Percentiles rank a stretch among this genome's conserved stretches.
Conservation (phyloP, 169 alveolate species). For the Hammondia hammondi region DNA sequence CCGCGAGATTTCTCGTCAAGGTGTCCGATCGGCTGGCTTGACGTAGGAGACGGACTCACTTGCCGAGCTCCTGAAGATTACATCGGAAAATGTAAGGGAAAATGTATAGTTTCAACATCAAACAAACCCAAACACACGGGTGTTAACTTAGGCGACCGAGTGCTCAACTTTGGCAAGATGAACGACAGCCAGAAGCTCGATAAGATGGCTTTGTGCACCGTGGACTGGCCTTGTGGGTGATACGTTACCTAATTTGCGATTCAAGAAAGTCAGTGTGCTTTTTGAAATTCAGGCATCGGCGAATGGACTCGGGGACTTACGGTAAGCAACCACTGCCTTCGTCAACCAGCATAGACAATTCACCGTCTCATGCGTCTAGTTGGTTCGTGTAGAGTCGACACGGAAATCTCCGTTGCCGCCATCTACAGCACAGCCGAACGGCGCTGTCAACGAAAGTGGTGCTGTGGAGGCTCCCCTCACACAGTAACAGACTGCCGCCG, state of each 20-base stretch:
- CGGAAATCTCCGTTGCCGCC: neutral
- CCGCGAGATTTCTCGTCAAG: slow-evolving; percentile 25
- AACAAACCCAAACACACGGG: neutral
- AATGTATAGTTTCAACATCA: neutral
- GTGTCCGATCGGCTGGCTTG: slow-evolving; percentile 59
- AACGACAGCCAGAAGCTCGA: slow-evolving; percentile 19
- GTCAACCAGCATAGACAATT: too few relatives aligned
- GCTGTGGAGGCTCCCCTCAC: neutral
- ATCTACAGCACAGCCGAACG: neutral
- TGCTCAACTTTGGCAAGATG: neutral
- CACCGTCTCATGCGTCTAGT: too few relatives aligned
- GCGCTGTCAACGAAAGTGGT: slow-evolving; percentile 14
- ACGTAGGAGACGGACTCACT: slow-evolving; percentile 32
- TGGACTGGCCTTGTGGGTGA: slow-evolving; percentile 52
- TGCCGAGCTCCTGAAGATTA: slow-evolving; percentile 47
- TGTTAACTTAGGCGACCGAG: slow-evolving; percentile 17
- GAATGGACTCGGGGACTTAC: slow-evolving; percentile 5
- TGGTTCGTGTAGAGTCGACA: too few relatives aligned
- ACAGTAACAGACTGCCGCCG: neutral
- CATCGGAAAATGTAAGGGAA: slow-evolving; percentile 34
- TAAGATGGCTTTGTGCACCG: slow-evolving; percentile 31
- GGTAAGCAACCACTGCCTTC: neutral
- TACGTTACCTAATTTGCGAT: neutral
- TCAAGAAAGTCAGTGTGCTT: neutral
- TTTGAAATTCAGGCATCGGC: slow-evolving; percentile 16